These are phyloP conservation scores for Halophytophthora batemanensis DNA, from an alignment of 352 stramenopile genomes.

Conservation along the genomic window DNA sequence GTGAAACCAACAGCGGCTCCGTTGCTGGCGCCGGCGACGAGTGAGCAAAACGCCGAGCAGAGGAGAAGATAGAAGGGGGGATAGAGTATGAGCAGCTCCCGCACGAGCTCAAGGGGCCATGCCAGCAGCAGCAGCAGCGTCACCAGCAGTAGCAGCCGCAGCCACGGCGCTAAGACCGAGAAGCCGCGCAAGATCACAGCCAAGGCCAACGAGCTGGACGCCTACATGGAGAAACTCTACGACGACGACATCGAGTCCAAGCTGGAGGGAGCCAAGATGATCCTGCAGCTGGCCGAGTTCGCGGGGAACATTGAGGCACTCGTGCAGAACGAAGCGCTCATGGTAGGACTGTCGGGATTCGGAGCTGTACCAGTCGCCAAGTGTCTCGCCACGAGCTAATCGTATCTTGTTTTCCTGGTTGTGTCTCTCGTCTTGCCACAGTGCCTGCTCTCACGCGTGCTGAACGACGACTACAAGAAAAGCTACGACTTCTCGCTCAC, in stretches of 20 bases:
- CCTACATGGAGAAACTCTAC: slow-evolving; percentile 95
- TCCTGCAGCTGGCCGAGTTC: slow-evolving; percentile 88
- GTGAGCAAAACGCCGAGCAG: too few relatives aligned
- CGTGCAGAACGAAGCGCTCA: slow-evolving; percentile 93
- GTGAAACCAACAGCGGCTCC: too few relatives aligned
- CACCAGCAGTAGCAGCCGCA: slow-evolving; percentile 5
- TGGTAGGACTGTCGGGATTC: slow-evolving; percentile 44
- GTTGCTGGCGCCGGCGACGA: too few relatives aligned
- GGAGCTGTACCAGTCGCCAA: too few relatives aligned
- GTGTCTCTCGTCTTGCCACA: slow-evolving; percentile 13
- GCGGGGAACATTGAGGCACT: slow-evolving; percentile 90
- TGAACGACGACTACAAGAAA: slow-evolving; percentile 96
- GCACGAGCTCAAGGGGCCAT: slow-evolving; percentile 17
- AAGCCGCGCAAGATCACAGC: slow-evolving; percentile 56
- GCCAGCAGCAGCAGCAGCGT: slow-evolving; percentile 4
- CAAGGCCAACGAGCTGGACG: slow-evolving; percentile 80
- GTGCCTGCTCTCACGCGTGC: slow-evolving; percentile 89
- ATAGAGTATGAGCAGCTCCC: slow-evolving; percentile 20
- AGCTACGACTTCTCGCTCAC: slow-evolving; percentile 92
- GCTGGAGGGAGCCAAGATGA: slow-evolving; percentile 87
- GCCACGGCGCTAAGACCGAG: slow-evolving; percentile 14
- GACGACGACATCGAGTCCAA: slow-evolving; percentile 88
- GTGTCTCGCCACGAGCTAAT: too few relatives aligned
- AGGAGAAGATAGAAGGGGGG: slow-evolving; percentile 4
- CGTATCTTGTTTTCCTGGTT: background rate